Evolutionary conservation across 768 basidiomycete species (phyloP), one percentile per base, ranked within the genome.

Genomic region (Cystofilobasidium ferigula): DNA sequence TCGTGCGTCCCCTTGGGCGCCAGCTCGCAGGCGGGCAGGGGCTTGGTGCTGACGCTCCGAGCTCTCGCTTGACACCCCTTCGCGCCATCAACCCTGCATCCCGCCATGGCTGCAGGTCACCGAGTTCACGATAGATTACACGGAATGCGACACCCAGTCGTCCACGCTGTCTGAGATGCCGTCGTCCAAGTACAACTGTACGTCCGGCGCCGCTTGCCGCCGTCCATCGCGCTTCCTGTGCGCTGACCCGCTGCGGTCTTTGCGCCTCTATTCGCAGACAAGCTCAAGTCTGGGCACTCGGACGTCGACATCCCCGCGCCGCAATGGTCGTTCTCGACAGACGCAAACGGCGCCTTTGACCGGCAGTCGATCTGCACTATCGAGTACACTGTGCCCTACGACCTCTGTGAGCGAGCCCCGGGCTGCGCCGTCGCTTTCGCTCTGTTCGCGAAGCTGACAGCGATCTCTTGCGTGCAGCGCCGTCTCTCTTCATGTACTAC

Each of bases 111-210:
- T 51, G 22, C 77, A 87, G 78, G 91, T 98, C 69, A 88, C 88
- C 22, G 87, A 95, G 77, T 90, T 98, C 77, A 88, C 88, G 4
- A 83, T 99, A 65, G 88, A 98, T 79, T 99, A 99, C 77, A 92
- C 93, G 18, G 80, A 87, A 58, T 99, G 95, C 79, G 89, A 94
- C 75, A 82, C 80, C 7, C 75, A 81, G 0, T 79, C 82, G 57
- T 77, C 82, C 24, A 54, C 79, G 1, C 86, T 84, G 71, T 69
- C 75, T 13, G 59, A 80, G 48, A 78, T 97, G 73, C 84, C 88
- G 2, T 63, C 67, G n/a, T 57, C 40, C 6, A 67, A 69, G n/a
- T 77, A 69, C 38, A 68, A 70, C 20, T 77, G 76, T 77, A 43
- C 69, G 76, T 68, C 5, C 3, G 16, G n/a, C 40, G 26, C 18